Conservation (phyloP, 2,329 filamentous ascomycete species). For the Macrophomina tecta region DNA sequence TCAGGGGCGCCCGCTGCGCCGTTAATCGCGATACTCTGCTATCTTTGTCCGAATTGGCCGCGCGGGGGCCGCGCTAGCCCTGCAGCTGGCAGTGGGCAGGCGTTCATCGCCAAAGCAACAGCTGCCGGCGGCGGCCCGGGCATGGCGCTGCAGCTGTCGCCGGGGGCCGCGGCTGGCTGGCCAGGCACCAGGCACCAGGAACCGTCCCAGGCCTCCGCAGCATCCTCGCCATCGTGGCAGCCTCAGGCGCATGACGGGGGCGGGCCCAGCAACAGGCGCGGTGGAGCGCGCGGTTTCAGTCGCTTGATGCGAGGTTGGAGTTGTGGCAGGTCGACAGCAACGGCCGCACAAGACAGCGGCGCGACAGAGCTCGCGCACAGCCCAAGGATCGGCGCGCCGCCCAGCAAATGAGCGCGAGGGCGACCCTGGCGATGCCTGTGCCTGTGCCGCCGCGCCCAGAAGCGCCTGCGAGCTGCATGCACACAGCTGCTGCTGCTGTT, state of each 20-base stretch:
- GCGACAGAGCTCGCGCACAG: slow-evolving; percentile 6
- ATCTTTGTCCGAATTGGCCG: not conserved
- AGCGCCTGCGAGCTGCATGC: slow-evolving; percentile 16
- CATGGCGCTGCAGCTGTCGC: not conserved
- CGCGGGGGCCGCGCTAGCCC: not conserved
- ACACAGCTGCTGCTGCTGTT: not conserved
- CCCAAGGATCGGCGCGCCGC: slow-evolving; percentile 7
- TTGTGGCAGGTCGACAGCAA: slow-evolving; percentile 16
- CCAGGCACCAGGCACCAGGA: not conserved
- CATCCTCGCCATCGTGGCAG: not conserved
- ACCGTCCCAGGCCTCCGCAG: not conserved
- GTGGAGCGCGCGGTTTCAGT: slow-evolving; percentile 23
- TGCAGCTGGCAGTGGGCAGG: not conserved
- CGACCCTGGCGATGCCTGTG: not conserved
- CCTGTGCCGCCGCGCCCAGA: slow-evolving; percentile 7
- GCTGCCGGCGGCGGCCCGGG: not conserved
- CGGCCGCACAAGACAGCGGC: slow-evolving; percentile 10
- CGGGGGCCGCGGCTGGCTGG: not conserved
- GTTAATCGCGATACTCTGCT: slow-evolving; percentile 16
- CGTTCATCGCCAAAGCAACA: slow-evolving; percentile 1
- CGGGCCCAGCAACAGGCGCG: not conserved
- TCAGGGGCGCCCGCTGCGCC: slow-evolving; percentile 22
- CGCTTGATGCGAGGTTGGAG: slow-evolving; percentile 12
- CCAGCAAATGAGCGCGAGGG: slow-evolving; percentile 24
- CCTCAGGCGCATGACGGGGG: slow-evolving; percentile 4